Base-by-base conservation (phyloP, 2,329 filamentous ascomycete species). In the Rhynchosporium graminicola region DNA sequence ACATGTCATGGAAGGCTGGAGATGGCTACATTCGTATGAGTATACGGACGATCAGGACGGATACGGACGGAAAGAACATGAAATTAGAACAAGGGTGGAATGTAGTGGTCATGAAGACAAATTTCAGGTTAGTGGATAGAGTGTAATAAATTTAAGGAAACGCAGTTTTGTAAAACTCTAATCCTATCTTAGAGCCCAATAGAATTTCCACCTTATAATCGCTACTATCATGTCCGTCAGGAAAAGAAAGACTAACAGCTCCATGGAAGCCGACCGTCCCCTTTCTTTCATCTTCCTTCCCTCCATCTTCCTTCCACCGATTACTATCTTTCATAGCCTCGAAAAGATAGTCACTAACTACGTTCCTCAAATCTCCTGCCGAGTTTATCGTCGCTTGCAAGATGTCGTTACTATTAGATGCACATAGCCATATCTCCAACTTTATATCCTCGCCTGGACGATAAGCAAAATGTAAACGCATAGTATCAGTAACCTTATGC, bases 301-400 rank as follows among this genome's bases (percentile, higher is more conserved):
- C n/a, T n/a, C n/a, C n/a, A 15, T 57, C 38, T 57, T 42, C 36
- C 42, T 57, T 26, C 55, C 55, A 46, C 55, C 55, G 46, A 20
- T 46, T 31, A 20, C 55, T 57, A n/a, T 50, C 38, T 48, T 56
- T 57, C 59, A 62, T 57, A n/a, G 60, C 60, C 26, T 58, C 47
- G 43, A 55, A 63, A 56, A 63, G 61, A 59, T 63, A 63, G 40
- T 50, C 48, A 63, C 57, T 42, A 63, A 63, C 45, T 26, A 60
- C 57, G 45, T 28, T 46, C 48, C 42, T 60, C 28, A 63, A 57
- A 20, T 57, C 57, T 63, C 60, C 57, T 9, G 45, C 42, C 13
- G 57, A 50, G 12, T 28, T 15, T 28, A 31, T 50, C 6, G 2
- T 31, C 33, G 28, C 47, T 50, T 50, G 26, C 8, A 28, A 50